Evolutionary conservation across 2,329 filamentous ascomycete species (phyloP).

Genomic region (Stenocarpella maydis): DNA sequence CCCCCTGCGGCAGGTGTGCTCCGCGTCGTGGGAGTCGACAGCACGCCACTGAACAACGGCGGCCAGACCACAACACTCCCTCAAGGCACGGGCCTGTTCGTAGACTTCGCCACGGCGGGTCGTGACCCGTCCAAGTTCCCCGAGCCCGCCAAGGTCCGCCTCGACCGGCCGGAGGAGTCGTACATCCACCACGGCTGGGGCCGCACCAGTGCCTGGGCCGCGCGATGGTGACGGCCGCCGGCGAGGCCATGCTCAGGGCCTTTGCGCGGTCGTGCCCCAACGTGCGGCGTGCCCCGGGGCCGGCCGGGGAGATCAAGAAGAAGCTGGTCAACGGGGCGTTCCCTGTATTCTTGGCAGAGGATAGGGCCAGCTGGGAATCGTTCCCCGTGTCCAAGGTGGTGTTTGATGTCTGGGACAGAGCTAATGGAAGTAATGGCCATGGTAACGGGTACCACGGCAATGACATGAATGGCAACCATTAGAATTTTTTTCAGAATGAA

Average conservation of each 20-base stretch:
- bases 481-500: background rate
- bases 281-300: background rate
- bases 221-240: background rate
- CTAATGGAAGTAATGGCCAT: background rate
- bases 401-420: background rate
- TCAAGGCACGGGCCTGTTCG: background rate
- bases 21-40: background rate
- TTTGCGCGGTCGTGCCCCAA: constrained; percentile 7
- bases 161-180: background rate
- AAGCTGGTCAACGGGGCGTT: background rate
- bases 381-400: background rate
- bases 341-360: constrained; percentile 1
- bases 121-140: background rate
- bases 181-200: constrained; percentile 16
- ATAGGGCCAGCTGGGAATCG: background rate
- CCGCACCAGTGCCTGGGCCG: constrained; percentile 2
- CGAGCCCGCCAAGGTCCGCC: background rate
- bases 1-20: background rate
- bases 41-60: background rate
- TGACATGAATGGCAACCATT: background rate
- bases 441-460: background rate
- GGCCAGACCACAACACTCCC: background rate
- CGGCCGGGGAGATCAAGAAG: background rate
- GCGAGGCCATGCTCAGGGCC: background rate
- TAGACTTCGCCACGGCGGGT: background rate